Base-by-base conservation (phyloP, 2,329 filamentous ascomycete genomes). In the Claviceps sp. region DNA sequence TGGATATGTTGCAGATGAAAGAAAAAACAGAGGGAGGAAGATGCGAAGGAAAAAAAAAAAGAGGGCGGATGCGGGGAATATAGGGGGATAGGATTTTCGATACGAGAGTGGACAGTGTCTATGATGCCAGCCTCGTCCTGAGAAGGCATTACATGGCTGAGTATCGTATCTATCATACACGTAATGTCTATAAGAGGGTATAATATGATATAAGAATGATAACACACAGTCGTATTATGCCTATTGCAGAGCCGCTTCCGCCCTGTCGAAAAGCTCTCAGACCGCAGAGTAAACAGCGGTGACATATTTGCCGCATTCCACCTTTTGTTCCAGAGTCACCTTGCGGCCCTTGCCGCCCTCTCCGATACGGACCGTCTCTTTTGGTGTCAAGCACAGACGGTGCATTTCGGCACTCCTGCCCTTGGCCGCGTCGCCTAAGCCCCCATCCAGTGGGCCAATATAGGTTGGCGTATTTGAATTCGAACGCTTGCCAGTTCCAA, bases 401-500 rank as follows among this genome's bases (percentile, higher is more conserved):
- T 89, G 80, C 61, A 82, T 76, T 58, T 88, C 85, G 54, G 76
- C 66, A 37, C 61, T 77, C 50, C 81, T 76, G 8, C 78, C 76
- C 55, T 78, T 75, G 60, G 78, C 74, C 53, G 75, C 75, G 58
- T 84, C 84, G 0, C 74, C 77, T 47, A 63, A 59, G 13, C 77
- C 77, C 13, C 73, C 68, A 55, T 95, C 88, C 43, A 91, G 67
- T 14, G 88, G 85, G 36, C 81, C 79, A 50, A 96, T 88, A 63
- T 95, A 91, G 1, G 76, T 75, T 1, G 93, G 93, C 13, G 77
- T 75, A 50, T 80, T 79, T 9, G 86, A 63, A 62, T 97, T 97
- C 61, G 80, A 93, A 55, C 91, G 74, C 72, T 86, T 94, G 29
- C 93, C 90, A 0, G 86, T 96, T 13, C 93, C 93, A 26, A 98